A percentile compares a stretch with the other conserved stretches of the same genome.
Evolutionary conservation across 768 basidiomycete species (phyloP).

Genomic region (Phylloporus scabripes): DNA sequence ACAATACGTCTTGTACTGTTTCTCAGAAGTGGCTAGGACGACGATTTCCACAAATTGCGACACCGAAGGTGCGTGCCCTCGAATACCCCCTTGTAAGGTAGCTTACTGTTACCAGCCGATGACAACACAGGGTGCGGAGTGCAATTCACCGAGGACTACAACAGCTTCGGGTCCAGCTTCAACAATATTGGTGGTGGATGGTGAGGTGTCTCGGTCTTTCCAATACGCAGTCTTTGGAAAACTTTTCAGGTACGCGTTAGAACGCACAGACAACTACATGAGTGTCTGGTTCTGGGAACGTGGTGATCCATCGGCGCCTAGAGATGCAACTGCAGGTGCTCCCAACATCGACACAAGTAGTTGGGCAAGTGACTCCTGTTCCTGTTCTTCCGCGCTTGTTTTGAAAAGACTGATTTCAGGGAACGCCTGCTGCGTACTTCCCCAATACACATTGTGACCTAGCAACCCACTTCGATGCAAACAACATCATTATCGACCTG

Average conservation of each 20-base stretch:
- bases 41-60: slow-evolving; percentile 22
- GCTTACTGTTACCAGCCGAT: slow-evolving; percentile 16
- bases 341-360: slow-evolving; percentile 14
- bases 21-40: slow-evolving; percentile 9
- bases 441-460: slow-evolving; percentile 39
- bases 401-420: slow-evolving; percentile 11
- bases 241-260: slow-evolving; percentile 34
- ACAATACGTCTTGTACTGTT: neutral
- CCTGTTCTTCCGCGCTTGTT: neutral
- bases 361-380: slow-evolving; percentile 17
- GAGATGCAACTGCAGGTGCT: slow-evolving; percentile 26
- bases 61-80: slow-evolving; percentile 12
- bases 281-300: slow-evolving; percentile 41
- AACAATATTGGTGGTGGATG: slow-evolving; percentile 38
- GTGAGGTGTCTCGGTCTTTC: slow-evolving; percentile 13
- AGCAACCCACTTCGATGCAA: slow-evolving; percentile 30
- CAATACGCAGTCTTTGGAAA: neutral
- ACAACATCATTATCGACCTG: slow-evolving; percentile 33
- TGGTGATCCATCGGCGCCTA: slow-evolving; percentile 27
- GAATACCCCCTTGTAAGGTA: neutral
- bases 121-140: slow-evolving; percentile 39
- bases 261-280: slow-evolving; percentile 31
- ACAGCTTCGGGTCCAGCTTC: slow-evolving; percentile 27
- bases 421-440: slow-evolving; percentile 33
- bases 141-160: slow-evolving; percentile 14